Conservation (phyloP, 2,329 filamentous ascomycete genomes). For the Capronia epimyces region DNA sequence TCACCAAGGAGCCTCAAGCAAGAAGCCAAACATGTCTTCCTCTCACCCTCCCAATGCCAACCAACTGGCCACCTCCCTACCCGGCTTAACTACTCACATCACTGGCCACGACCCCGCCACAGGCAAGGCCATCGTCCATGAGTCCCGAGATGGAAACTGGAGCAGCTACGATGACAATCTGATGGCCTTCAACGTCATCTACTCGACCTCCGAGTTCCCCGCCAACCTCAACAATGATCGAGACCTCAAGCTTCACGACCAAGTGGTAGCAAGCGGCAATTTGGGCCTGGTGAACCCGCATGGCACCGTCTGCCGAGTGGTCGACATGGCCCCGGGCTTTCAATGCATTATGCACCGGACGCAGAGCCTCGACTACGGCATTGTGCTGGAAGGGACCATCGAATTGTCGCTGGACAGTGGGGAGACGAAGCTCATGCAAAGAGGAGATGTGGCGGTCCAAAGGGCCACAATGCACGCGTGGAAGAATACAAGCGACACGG, state of each 20-base stretch:
- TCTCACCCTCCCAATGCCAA: constrained; percentile 18
- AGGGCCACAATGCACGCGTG: constrained; percentile 43
- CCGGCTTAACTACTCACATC: constrained; percentile 29
- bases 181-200: constrained; percentile 40
- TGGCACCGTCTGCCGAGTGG: constrained; percentile 24
- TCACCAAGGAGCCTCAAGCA: not conserved
- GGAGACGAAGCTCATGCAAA: constrained; percentile 42
- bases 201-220: constrained; percentile 38
- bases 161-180: constrained; percentile 29
- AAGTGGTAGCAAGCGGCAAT: constrained; percentile 27
- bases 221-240: constrained; percentile 35
- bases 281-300: constrained; percentile 36
- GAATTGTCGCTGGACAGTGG: constrained; percentile 52
- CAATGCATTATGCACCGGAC: constrained; percentile 50
- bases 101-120: constrained; percentile 35
- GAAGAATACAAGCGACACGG: constrained; percentile 33
- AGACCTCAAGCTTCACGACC: constrained; percentile 35
- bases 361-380: constrained; percentile 51
- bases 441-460: constrained; percentile 54
- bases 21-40: not conserved
- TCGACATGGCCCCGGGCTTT: constrained; percentile 44
- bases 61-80: constrained; percentile 17
- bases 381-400: constrained; percentile 51
- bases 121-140: constrained; percentile 38
- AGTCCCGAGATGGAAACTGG: constrained; percentile 32